Conservation (phyloP, 2,329 filamentous ascomycete genomes). For the Ophiostoma himal-ulmi region DNA sequence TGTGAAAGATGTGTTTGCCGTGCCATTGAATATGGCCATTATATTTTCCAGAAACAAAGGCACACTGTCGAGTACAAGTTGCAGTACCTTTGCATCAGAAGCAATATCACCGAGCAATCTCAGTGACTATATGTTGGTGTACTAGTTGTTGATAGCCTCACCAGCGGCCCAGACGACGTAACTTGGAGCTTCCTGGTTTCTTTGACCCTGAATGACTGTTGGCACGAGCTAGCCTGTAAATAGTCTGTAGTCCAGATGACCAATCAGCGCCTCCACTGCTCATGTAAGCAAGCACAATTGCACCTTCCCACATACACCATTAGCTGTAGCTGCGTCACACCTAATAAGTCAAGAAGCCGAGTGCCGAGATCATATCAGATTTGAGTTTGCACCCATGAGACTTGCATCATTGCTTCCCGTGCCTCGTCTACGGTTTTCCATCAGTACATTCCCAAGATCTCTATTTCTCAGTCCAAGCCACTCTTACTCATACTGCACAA, state of each 20-base stretch:
- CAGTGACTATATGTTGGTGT: too few relatives aligned
- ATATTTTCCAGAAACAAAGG: too few relatives aligned
- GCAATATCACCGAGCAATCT: too few relatives aligned
- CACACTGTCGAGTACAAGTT: too few relatives aligned
- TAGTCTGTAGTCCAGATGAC: not conserved
- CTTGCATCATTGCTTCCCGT: not conserved
- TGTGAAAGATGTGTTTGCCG: not conserved
- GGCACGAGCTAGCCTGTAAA: not conserved
- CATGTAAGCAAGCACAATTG: not conserved
- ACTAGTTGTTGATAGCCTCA: too few relatives aligned
- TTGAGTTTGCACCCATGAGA: constrained; percentile 2
- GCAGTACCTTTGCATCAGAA: too few relatives aligned
- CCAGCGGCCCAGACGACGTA: too few relatives aligned
- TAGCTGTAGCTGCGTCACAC: not conserved
- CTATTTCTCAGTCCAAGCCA: not conserved
- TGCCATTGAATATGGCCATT: not conserved
- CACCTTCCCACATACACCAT: not conserved
- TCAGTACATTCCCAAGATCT: not conserved
- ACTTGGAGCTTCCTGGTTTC: too few relatives aligned
- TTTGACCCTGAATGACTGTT: not conserved
- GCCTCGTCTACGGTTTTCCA: not conserved
- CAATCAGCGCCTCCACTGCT: constrained; percentile 8
- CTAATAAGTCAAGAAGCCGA: not conserved
- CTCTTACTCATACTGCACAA: not conserved
- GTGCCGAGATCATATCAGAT: not conserved